phyloP scores from a whole-genome alignment of 345 rosid genomes.

The Boechera stricta region DNA sequence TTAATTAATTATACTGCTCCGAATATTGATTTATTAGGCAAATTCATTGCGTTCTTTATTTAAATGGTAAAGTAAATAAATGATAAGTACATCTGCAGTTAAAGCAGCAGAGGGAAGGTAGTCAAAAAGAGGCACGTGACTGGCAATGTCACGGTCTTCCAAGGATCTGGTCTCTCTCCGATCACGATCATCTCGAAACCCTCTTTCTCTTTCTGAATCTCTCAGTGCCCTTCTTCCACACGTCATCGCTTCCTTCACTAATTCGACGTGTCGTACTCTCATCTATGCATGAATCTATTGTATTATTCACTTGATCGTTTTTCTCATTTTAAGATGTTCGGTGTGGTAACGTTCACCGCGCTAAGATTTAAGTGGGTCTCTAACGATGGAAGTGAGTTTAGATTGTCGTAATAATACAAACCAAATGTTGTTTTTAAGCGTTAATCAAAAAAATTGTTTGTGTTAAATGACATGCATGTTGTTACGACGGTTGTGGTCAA shows the following conservation, averaged over 20 bases:
- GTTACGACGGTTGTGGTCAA: slow-evolving; percentile 15
- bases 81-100: slow-evolving; percentile 38
- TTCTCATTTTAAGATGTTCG: background rate
- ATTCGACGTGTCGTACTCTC: slow-evolving; percentile 22
- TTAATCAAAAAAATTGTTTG: background rate
- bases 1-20: background rate
- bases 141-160: slow-evolving; percentile 48
- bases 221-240: slow-evolving; percentile 26
- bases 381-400: background rate
- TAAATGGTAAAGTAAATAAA: slow-evolving; percentile 15
- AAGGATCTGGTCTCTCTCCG: slow-evolving; percentile 45
- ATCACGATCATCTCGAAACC: slow-evolving; percentile 29
- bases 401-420: background rate
- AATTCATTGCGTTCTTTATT: background rate
- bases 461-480: background rate
- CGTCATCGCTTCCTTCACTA: slow-evolving; percentile 41
- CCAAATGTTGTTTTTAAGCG: background rate
- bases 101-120: slow-evolving; percentile 29
- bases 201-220: slow-evolving; percentile 33
- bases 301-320: background rate
- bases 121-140: slow-evolving; percentile 46
- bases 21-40: background rate
- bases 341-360: slow-evolving; percentile 4
- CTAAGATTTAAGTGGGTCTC: background rate
- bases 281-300: background rate